Conservation (phyloP, 306 rosid genomes). For the Lathyrus aphaca region DNA sequence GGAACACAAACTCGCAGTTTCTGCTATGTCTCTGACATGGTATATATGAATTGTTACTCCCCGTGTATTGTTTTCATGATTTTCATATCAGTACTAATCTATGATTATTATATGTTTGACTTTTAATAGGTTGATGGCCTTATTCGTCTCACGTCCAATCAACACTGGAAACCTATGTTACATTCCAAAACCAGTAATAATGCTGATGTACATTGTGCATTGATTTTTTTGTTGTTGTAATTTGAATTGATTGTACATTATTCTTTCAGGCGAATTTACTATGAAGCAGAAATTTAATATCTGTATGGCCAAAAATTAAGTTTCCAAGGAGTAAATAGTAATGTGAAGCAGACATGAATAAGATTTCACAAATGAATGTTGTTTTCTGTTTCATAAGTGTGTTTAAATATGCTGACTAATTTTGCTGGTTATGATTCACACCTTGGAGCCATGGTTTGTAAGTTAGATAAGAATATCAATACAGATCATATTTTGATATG, state of each 20-base stretch:
- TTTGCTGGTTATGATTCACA: slow-evolving; percentile 56
- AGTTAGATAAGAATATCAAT: slow-evolving; percentile 59
- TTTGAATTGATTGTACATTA: slow-evolving; percentile 6
- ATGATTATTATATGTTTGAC: slow-evolving; percentile 16
- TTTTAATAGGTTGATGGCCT: slow-evolving; percentile 77
- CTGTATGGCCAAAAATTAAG: too few relatives aligned
- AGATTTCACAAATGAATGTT: too few relatives aligned
- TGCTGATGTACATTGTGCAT: neutral
- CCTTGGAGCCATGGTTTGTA: slow-evolving; percentile 98
- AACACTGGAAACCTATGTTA: slow-evolving; percentile 80
- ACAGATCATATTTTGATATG: neutral
- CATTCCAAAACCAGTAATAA: slow-evolving; percentile 9
- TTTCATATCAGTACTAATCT: slow-evolving; percentile 20
- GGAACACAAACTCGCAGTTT: slow-evolving; percentile 92
- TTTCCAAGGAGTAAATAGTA: too few relatives aligned
- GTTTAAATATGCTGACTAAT: slow-evolving; percentile 41
- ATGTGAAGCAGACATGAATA: too few relatives aligned
- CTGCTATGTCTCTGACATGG: slow-evolving; percentile 85
- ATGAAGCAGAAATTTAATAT: too few relatives aligned
- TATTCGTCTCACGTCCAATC: slow-evolving; percentile 77
- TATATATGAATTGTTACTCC: slow-evolving; percentile 33
- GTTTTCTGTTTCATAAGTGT: too few relatives aligned
- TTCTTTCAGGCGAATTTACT: slow-evolving; percentile 83
- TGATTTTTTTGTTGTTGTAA: slow-evolving; percentile 18
- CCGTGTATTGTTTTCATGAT: neutral